These are phyloP conservation scores for Schizochytrium sp. DNA, from an alignment of 108 stramenopile species.

Conservation along the genomic window DNA sequence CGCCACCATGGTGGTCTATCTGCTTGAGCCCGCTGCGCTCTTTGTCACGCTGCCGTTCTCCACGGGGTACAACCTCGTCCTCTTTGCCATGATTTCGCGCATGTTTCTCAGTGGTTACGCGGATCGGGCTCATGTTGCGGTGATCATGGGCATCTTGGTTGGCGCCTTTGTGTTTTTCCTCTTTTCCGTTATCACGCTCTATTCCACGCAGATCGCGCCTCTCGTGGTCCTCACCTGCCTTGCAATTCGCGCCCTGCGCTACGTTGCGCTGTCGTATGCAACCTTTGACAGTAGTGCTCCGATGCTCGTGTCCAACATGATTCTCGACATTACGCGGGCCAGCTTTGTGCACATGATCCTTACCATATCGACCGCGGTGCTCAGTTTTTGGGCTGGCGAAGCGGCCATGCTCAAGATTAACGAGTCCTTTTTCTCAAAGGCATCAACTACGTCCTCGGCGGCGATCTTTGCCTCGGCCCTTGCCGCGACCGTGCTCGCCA, in stretches of 20 bases:
- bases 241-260: background rate
- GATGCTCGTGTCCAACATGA: background rate
- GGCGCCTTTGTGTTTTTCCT: background rate
- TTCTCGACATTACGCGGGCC: background rate
- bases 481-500: background rate
- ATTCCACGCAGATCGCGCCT: background rate
- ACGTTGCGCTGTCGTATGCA: background rate
- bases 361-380: background rate
- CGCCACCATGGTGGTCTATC: background rate
- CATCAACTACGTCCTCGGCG: background rate
- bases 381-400: background rate
- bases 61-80: background rate
- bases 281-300: background rate
- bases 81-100: background rate
- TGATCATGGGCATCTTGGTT: background rate
- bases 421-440: background rate
- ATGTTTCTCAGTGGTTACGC: constrained; percentile 3
- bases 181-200: background rate
- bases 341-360: background rate
- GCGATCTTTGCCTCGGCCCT: background rate
- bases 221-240: background rate
- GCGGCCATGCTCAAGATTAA: background rate
- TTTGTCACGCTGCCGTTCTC: background rate
- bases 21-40: background rate
- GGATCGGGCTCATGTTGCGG: background rate